phyloP scores from a whole-genome alignment of 495 filamentous ascomycete species.

The Penicillium odoratum region DNA sequence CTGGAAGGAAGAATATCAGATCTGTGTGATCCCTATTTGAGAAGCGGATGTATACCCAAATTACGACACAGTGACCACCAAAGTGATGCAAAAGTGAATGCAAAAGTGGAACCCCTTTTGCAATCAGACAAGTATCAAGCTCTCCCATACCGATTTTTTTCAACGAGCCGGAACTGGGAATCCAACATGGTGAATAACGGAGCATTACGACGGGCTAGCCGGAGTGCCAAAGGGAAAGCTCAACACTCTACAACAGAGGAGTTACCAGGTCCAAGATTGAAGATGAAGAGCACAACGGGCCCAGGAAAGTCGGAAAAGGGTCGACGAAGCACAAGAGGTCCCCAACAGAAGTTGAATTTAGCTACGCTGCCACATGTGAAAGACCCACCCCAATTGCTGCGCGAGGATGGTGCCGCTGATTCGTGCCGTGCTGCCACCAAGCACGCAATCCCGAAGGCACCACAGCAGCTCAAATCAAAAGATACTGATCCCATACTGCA shows the following conservation, averaged over 20 bases:
- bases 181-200: not conserved
- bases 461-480: slow-evolving; percentile 1
- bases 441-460: slow-evolving; percentile 13
- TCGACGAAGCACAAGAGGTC: not conserved
- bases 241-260: not conserved
- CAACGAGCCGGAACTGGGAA: not conserved
- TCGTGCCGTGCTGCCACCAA: slow-evolving; percentile 5
- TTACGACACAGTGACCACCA: too few species aligned
- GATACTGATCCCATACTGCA: not conserved
- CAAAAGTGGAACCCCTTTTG: too few species aligned
- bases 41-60: too few species aligned
- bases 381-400: slow-evolving; percentile 5
- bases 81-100: too few species aligned
- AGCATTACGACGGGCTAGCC: not conserved
- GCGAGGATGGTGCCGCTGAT: not conserved
- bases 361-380: not conserved
- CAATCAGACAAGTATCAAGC: too few species aligned
- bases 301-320: not conserved
- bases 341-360: slow-evolving; percentile 2
- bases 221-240: not conserved
- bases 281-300: not conserved
- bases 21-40: too few species aligned
- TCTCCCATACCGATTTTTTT: not conserved
- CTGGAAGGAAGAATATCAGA: too few species aligned
- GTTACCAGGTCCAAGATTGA: not conserved